These are phyloP conservation scores for Aspergillus heteromorphus DNA, from an alignment of 495 filamentous ascomycete species.

Conservation along the genomic window DNA sequence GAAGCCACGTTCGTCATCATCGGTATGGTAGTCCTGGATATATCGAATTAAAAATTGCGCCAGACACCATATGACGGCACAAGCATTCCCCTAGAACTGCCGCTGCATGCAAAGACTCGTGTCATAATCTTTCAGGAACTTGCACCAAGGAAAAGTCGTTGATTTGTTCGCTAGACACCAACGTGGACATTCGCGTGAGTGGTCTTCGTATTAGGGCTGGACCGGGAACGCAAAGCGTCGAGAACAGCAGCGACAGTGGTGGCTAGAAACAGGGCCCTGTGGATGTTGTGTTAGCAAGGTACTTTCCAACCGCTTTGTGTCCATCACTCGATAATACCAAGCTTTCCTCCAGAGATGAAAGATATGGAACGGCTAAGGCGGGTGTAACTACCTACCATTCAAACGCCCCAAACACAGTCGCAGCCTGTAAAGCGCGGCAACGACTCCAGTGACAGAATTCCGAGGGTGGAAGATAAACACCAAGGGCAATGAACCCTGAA, in stretches of 20 bases:
- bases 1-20: not conserved
- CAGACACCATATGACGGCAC: not conserved
- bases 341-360: not conserved
- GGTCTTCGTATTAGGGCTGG: constrained; percentile 8
- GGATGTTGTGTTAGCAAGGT: not conserved
- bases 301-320: not conserved
- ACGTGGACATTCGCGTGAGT: constrained; percentile 5
- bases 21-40: not conserved
- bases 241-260: constrained; percentile 34
- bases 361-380: not conserved
- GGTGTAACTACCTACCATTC: constrained; percentile 43
- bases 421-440: constrained; percentile 48
- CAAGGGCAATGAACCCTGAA: constrained; percentile 70
- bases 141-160: constrained; percentile 11
- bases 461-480: constrained; percentile 50
- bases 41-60: not conserved
- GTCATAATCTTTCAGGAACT: not conserved
- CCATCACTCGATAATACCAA: not conserved
- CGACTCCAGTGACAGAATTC: constrained; percentile 38
- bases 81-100: not conserved
- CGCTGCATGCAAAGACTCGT: not conserved
- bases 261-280: constrained; percentile 48
- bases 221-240: constrained; percentile 9
- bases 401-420: constrained; percentile 49
- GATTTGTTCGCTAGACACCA: constrained; percentile 17